Evolutionary conservation across 164 flowering plant genomes (phyloP).

Genomic region (Tetrastigma voinierianum): DNA sequence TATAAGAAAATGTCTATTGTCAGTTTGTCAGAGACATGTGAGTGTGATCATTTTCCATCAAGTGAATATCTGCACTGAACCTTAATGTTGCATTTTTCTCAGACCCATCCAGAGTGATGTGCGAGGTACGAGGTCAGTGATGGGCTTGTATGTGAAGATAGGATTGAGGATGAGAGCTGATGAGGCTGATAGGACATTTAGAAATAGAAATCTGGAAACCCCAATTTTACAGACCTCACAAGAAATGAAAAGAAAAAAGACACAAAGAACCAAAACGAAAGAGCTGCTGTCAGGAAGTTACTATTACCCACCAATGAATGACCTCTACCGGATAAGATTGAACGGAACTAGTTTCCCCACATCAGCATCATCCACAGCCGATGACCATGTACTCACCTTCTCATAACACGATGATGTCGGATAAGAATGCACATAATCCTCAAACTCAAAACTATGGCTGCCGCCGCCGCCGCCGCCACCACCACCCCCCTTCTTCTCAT

Average conservation of each 20-base stretch:
- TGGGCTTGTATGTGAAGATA: no score
- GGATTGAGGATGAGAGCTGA: no score
- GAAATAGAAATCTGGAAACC: neutral
- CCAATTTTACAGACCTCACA: neutral
- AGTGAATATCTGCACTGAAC: no score
- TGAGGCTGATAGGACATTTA: no score
- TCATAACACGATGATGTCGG: constrained; percentile 22
- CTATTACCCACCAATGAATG: neutral
- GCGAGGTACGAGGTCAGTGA: no score
- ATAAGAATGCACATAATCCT: constrained; percentile 37
- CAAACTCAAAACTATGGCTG: constrained; percentile 22
- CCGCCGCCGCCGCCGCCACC: constrained; percentile 12
- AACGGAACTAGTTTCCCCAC: constrained; percentile 26
- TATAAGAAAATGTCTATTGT: no score
- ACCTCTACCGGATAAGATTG: constrained; percentile 16
- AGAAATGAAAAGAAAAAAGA: neutral
- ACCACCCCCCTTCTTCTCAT: constrained; percentile 10
- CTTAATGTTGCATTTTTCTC: no score
- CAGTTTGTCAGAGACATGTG: no score
- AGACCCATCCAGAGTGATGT: no score
- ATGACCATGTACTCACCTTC: constrained; percentile 19
- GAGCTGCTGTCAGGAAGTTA: no score
- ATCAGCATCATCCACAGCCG: constrained; percentile 13
- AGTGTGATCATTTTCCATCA: no score
- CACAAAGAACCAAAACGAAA: no score